Evolutionary conservation across 129 eudicot species (phyloP).

Genomic region (Arctium lappa): DNA sequence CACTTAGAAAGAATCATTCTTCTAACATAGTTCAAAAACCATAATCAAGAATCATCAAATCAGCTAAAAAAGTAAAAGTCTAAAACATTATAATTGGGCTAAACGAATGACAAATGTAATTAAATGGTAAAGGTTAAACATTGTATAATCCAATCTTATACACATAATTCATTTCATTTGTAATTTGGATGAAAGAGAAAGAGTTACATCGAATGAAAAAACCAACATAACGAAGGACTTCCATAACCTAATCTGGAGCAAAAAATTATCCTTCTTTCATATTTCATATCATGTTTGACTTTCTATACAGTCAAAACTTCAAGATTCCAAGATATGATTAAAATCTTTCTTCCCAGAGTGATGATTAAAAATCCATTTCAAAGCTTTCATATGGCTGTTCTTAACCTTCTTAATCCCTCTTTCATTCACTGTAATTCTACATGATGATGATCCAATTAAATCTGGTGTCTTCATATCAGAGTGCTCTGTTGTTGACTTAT

Average conservation of each 20-base stretch:
- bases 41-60: too few relatives aligned
- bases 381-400: constrained; percentile 49
- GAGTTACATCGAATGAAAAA: constrained; percentile 13
- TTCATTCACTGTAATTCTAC: constrained; percentile 53
- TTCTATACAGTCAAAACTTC: constrained; percentile 23
- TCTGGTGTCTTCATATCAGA: constrained; percentile 33
- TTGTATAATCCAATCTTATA: neutral
- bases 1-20: too few relatives aligned
- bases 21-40: too few relatives aligned
- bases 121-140: too few relatives aligned
- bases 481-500: constrained; percentile 38
- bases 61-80: too few relatives aligned
- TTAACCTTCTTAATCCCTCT: constrained; percentile 51
- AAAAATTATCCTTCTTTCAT: neutral
- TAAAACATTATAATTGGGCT: too few relatives aligned
- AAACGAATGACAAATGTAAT: too few relatives aligned
- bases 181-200: neutral
- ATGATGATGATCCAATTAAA: constrained; percentile 33
- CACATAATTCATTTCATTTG: neutral
- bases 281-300: constrained; percentile 9
- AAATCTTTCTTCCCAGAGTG: constrained; percentile 43
- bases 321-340: constrained; percentile 30
- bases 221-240: neutral
- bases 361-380: constrained; percentile 72
- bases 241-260: constrained; percentile 12